These are phyloP conservation scores for Nemania sp. DNA, from an alignment of 2,329 filamentous ascomycete genomes.

Conservation along the genomic window DNA sequence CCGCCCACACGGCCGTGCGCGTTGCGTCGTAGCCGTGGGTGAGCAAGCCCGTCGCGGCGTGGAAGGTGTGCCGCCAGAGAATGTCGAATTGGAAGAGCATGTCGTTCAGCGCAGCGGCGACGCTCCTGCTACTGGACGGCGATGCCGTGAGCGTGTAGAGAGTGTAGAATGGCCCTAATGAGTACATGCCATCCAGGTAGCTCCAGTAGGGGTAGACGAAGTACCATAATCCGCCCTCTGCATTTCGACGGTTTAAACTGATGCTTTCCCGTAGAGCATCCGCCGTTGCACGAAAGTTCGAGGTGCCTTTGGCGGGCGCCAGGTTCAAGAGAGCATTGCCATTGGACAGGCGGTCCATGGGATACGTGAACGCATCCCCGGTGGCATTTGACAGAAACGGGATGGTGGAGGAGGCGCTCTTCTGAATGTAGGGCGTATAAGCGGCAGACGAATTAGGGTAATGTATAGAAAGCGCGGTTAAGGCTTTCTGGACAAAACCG, in stretches of 20 bases:
- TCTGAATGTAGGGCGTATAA: constrained; percentile 42
- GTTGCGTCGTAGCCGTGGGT: constrained; percentile 54
- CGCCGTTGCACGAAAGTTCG: constrained; percentile 36
- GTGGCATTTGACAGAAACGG: constrained; percentile 48
- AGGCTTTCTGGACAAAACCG: constrained; percentile 51
- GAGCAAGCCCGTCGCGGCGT: constrained; percentile 48
- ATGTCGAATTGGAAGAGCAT: constrained; percentile 49
- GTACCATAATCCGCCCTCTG: constrained; percentile 54
- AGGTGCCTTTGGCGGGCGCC: constrained; percentile 19
- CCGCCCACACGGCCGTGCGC: constrained; percentile 52
- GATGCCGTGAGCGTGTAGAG: constrained; percentile 47
- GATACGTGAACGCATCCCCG: constrained; percentile 46
- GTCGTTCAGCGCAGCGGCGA: constrained; percentile 42
- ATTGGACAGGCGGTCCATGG: constrained; percentile 51
- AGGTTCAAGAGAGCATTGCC: constrained; percentile 48
- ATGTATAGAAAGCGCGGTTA: constrained; percentile 45
- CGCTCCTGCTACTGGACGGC: not conserved
- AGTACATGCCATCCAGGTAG: constrained; percentile 67
- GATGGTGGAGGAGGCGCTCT: constrained; percentile 46
- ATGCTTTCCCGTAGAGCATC: constrained; percentile 48
- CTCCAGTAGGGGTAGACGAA: constrained; percentile 62
- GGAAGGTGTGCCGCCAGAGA: constrained; percentile 46
- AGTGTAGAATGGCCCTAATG: constrained; percentile 57
- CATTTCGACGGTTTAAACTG: constrained; percentile 50
- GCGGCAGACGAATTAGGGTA: constrained; percentile 40